Conservation (phyloP, 495 filamentous ascomycete species). For the Lichina pygmaea region DNA sequence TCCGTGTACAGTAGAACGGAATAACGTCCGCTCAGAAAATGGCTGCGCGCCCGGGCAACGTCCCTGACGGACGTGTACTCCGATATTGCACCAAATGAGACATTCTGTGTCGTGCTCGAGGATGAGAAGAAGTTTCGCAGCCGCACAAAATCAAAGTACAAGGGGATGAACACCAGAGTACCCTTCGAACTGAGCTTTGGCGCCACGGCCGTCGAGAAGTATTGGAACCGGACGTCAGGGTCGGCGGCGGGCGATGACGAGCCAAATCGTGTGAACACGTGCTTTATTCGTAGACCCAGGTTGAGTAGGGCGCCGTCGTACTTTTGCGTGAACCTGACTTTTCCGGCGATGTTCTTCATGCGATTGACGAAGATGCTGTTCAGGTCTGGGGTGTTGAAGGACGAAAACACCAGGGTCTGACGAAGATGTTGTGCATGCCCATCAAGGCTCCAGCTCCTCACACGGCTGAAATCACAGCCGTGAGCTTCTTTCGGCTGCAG, state of each 20-base stretch:
- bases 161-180: slow-evolving; percentile 66
- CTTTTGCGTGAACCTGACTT: slow-evolving; percentile 35
- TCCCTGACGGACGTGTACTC: slow-evolving; percentile 62
- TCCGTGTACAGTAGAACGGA: slow-evolving; percentile 74
- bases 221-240: slow-evolving; percentile 75
- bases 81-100: slow-evolving; percentile 65
- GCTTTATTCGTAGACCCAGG: slow-evolving; percentile 36
- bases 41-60: slow-evolving; percentile 55
- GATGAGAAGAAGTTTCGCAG: slow-evolving; percentile 73
- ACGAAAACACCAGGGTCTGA: slow-evolving; percentile 54
- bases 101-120: slow-evolving; percentile 30
- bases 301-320: slow-evolving; percentile 42
- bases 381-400: slow-evolving; percentile 73
- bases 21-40: slow-evolving; percentile 63
- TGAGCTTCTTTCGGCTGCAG: slow-evolving; percentile 70
- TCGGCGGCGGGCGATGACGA: slow-evolving; percentile 36
- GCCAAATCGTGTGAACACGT: slow-evolving; percentile 80
- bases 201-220: slow-evolving; percentile 57
- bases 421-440: slow-evolving; percentile 52
- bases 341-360: slow-evolving; percentile 59
- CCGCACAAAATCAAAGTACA: slow-evolving; percentile 81
- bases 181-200: slow-evolving; percentile 32
- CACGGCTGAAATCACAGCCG: slow-evolving; percentile 80
- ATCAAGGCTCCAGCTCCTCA: slow-evolving; percentile 79
- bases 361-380: slow-evolving; percentile 49